These are phyloP conservation scores for Wallacemonas sp. DNA, from an alignment of 208 protist species.

Conservation along the genomic window DNA sequence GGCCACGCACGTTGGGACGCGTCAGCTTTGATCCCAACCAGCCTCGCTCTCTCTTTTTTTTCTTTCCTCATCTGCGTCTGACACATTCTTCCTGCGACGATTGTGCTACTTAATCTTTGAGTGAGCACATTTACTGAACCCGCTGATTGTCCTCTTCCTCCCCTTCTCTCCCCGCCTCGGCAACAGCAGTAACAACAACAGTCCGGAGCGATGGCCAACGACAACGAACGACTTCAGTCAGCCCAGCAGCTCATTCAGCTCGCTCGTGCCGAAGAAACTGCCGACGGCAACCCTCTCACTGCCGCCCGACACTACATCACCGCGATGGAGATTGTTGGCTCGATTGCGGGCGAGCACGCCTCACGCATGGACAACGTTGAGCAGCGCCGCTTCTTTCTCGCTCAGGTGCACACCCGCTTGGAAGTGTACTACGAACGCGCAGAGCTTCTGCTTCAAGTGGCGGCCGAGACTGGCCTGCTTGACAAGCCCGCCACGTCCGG, in stretches of 20 bases:
- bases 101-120: background rate
- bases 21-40: background rate
- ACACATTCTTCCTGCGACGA: no score
- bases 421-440: constrained; percentile 74
- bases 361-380: constrained; percentile 22
- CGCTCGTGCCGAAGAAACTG: constrained; percentile 65
- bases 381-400: constrained; percentile 62
- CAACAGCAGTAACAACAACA: background rate
- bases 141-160: background rate
- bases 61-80: background rate
- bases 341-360: constrained; percentile 32
- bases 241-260: constrained; percentile 50
- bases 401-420: constrained; percentile 56
- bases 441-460: constrained; percentile 57
- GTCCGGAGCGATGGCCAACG: constrained; percentile 18
- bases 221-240: constrained; percentile 29
- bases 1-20: background rate
- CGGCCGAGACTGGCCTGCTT: constrained; percentile 46
- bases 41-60: no score
- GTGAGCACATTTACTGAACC: background rate
- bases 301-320: constrained; percentile 68
- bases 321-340: constrained; percentile 72
- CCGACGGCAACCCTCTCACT: constrained; percentile 67
- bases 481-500: constrained; percentile 47
- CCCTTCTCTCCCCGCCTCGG: background rate